These are phyloP conservation scores for Prunus mume DNA, from an alignment of 306 rosid species.

Conservation along the genomic window DNA sequence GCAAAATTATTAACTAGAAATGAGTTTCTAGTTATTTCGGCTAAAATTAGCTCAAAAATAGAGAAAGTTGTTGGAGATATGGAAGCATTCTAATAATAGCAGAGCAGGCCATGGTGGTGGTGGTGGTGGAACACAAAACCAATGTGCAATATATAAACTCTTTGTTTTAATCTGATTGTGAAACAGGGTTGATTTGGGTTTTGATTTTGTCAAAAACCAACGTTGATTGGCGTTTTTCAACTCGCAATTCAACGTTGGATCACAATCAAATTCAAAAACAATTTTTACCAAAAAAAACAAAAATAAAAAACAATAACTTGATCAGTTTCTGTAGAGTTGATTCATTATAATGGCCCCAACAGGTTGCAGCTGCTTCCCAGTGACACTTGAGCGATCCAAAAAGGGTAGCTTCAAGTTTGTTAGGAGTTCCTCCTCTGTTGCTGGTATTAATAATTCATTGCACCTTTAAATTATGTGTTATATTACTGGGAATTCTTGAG, in stretches of 20 bases:
- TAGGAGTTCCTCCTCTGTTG: conserved; percentile 10
- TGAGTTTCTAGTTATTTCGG: not conserved
- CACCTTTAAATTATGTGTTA: not conserved
- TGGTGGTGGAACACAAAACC: too few relatives aligned
- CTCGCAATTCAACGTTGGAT: not conserved
- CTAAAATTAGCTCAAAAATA: not conserved
- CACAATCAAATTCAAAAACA: not conserved
- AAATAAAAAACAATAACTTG: not conserved
- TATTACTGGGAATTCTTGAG: not conserved
- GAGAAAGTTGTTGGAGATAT: not conserved
- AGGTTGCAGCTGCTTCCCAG: conserved; percentile 45
- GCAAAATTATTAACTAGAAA: not conserved
- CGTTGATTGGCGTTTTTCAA: not conserved
- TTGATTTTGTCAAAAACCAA: not conserved
- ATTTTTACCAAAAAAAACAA: too few relatives aligned
- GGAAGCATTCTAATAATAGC: conserved; percentile 6
- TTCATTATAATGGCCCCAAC: conserved; percentile 2
- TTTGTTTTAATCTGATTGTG: not conserved
- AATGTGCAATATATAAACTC: not conserved
- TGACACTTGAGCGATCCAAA: conserved; percentile 7
- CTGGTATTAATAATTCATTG: conserved; percentile 25
- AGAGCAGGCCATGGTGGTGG: not conserved
- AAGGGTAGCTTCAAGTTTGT: conserved; percentile 22
- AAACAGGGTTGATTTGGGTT: not conserved
- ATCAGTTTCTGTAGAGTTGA: not conserved